Evolutionary conservation across 2,329 filamentous ascomycete genomes (phyloP).

Genomic region (Epichloe coenophiala): DNA sequence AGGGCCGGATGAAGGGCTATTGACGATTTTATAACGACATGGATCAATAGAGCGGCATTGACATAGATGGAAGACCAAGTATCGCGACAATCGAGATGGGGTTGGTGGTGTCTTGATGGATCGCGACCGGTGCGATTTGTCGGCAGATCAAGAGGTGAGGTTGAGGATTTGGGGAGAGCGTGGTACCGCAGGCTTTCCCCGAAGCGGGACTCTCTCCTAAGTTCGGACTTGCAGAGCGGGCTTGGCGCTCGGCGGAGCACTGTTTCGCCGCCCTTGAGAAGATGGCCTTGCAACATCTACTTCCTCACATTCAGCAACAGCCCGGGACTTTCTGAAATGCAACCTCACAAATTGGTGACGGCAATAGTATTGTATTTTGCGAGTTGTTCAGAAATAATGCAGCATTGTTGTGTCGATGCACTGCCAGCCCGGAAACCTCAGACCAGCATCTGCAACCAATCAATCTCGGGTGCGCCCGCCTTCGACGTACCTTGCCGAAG

Average conservation of each 20-base stretch:
- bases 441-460: not conserved
- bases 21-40: slow-evolving; percentile 35
- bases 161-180: slow-evolving; percentile 33
- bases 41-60: slow-evolving; percentile 35
- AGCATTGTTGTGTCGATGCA: not conserved
- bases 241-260: slow-evolving; percentile 10
- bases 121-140: slow-evolving; percentile 33
- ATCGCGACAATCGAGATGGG: slow-evolving; percentile 26
- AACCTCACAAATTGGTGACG: not conserved
- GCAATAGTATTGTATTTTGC: not conserved
- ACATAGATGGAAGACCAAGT: slow-evolving; percentile 33
- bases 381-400: not conserved
- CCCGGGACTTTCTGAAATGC: not conserved
- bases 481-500: not conserved
- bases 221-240: not conserved
- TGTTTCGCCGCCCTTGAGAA: not conserved
- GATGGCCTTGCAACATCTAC: not conserved
- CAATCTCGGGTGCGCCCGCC: not conserved
- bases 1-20: slow-evolving; percentile 32
- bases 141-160: slow-evolving; percentile 42
- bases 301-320: not conserved
- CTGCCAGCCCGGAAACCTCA: not conserved
- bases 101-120: slow-evolving; percentile 37
- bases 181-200: slow-evolving; percentile 21
- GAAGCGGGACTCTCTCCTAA: slow-evolving; percentile 22